Evolutionary conservation across 208 protist genomes (phyloP), one percentile per base, ranked within the genome.

Genomic region (Trypanosoma caninum): DNA sequence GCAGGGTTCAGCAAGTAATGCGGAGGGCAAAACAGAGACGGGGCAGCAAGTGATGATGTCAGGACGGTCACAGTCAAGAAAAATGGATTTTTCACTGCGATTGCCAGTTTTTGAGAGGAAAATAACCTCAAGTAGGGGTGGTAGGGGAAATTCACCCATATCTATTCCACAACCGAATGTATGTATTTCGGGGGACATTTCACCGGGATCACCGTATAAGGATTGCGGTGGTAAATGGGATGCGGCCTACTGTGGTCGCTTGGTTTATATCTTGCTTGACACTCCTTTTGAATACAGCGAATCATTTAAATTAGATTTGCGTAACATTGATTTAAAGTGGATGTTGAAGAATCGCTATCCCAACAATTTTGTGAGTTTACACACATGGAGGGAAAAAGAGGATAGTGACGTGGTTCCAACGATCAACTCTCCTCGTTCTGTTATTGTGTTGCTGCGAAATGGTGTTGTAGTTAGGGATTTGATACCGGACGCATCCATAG

Each of bases 351-450:
- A 52, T n/a, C 65, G 76, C 16, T 61, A 52, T 7, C 87, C 87
- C 2, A 47, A 33, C 4, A 45, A 47, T 30, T 52, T 90, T 8
- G 59, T 69, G 3, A 64, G 69, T 14, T 65, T 85, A 11, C 44
- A 76, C 28, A 72, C 69, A 54, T 78, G 59, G 41, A 48, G 65
- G 42, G 3, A 11, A 35, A 4, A 27, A 30, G 41, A 46, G 30
- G 31, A 35, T n/a, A 55, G 25, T 37, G 23, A 35, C 51, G 42
- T 1, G 42, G 13, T 69, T 34, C 58, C 52, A n/a, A 11, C 33
- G 8, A 46, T 95, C 35, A 93, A 77, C 69, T 95, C 89, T 13
- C 89, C 89, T 2, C 89, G 89, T 23, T 93, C 89, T 37, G 80
- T 65, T 37, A 57, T 95, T 25, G 76, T 88, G 44, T 27, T 91